phyloP scores from a whole-genome alignment of 2,329 filamentous ascomycete species.

The Westerdykella ornata region DNA sequence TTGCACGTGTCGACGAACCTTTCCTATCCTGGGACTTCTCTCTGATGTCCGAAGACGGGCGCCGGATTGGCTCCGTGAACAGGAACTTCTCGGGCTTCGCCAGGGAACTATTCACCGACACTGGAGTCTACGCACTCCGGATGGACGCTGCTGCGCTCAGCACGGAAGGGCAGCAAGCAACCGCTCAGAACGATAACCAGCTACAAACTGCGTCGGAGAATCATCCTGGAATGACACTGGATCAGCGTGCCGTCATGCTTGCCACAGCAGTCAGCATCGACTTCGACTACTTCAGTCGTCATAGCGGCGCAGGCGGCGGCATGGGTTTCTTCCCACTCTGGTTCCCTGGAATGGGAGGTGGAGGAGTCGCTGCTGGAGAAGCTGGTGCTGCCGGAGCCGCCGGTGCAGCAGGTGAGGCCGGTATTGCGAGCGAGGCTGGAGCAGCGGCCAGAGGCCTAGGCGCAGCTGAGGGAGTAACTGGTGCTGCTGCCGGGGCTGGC shows the following conservation, averaged over 20 bases:
- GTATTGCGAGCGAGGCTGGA: slow-evolving; percentile 45
- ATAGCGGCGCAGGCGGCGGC: slow-evolving; percentile 45
- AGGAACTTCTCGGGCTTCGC: slow-evolving; percentile 58
- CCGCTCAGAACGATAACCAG: slow-evolving; percentile 3
- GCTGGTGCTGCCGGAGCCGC: slow-evolving; percentile 38
- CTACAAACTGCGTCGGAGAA: slow-evolving; percentile 6
- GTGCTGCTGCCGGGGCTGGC: slow-evolving; percentile 46
- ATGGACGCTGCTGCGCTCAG: slow-evolving; percentile 54
- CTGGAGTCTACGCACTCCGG: slow-evolving; percentile 56
- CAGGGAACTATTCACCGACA: slow-evolving; percentile 59
- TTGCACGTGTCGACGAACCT: slow-evolving; percentile 57
- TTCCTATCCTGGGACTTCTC: slow-evolving; percentile 61
- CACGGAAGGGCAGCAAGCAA: slow-evolving; percentile 27
- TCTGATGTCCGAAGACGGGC: slow-evolving; percentile 46
- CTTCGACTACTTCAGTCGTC: slow-evolving; percentile 61
- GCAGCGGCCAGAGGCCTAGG: slow-evolving; percentile 36
- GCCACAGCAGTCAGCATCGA: slow-evolving; percentile 60
- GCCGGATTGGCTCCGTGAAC: slow-evolving; percentile 55
- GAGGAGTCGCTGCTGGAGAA: slow-evolving; percentile 25
- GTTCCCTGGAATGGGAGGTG: slow-evolving; percentile 44
- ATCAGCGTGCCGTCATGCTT: slow-evolving; percentile 60
- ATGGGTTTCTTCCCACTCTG: slow-evolving; percentile 44
- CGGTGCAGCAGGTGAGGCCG: slow-evolving; percentile 39
- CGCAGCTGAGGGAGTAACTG: slow-evolving; percentile 36
- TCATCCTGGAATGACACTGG: slow-evolving; percentile 53